Conservation (phyloP, 768 basidiomycete species). For the Russula emetica region DNA sequence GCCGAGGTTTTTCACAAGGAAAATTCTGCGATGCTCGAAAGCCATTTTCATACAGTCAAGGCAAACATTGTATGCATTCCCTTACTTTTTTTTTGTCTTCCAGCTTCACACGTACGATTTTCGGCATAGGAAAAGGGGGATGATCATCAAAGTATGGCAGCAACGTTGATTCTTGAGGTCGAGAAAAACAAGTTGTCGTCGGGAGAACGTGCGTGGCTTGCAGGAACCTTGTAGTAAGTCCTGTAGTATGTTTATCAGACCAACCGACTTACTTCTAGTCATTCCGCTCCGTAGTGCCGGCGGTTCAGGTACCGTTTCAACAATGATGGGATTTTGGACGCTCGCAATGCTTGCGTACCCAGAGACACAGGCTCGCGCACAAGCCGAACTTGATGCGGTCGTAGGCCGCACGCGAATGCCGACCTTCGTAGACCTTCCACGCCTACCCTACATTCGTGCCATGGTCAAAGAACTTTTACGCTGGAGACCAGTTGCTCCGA, state of each 20-base stretch:
- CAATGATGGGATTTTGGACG: not conserved
- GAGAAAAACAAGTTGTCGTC: no score
- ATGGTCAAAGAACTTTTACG: no score
- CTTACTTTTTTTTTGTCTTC: not conserved
- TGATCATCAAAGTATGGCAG: not conserved
- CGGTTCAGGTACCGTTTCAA: not conserved
- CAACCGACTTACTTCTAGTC: not conserved
- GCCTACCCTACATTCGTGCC: no score
- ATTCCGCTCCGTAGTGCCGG: not conserved
- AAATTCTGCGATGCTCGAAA: conserved; percentile 1
- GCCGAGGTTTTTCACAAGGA: not conserved
- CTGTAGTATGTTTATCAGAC: not conserved
- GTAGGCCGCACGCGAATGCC: no score
- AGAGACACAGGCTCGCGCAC: no score
- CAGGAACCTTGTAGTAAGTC: not conserved
- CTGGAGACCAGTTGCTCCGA: no score
- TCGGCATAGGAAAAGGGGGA: not conserved
- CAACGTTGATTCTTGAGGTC: not conserved
- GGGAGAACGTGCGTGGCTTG: not conserved
- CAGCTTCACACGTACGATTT: not conserved
- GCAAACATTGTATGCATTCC: not conserved
- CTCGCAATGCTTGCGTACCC: no score
- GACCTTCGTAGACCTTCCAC: no score
- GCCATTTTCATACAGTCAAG: not conserved
- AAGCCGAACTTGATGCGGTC: no score